A percentile compares a stretch with the other conserved stretches of the same genome.
Conservation (phyloP, 116 monocot genomes). For the Posidonia oceanica region DNA sequence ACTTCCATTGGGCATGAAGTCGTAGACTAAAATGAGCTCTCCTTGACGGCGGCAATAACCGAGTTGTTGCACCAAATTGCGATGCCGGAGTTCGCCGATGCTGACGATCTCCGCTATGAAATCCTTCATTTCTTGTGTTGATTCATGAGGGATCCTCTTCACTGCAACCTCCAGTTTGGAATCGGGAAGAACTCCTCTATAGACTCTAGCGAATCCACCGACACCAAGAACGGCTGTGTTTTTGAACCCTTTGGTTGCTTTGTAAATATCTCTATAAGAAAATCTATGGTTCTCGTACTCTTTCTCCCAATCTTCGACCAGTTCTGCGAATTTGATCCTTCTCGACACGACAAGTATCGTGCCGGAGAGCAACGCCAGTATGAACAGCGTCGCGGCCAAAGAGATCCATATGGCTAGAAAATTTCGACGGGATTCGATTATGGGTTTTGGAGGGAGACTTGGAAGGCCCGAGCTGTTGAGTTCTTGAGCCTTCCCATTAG, state of each 20-base stretch:
- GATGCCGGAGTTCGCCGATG: slow-evolving; percentile 35
- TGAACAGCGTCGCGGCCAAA: background rate
- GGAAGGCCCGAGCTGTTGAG: slow-evolving; percentile 34
- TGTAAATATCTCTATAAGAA: slow-evolving; percentile 26
- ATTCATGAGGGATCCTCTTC: slow-evolving; percentile 15
- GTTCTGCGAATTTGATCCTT: slow-evolving; percentile 23
- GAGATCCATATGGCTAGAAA: slow-evolving; percentile 5
- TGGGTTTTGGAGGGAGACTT: slow-evolving; percentile 8
- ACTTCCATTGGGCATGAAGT: slow-evolving; percentile 32
- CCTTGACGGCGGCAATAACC: slow-evolving; percentile 33
- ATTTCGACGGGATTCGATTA: background rate
- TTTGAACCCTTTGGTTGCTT: slow-evolving; percentile 34
- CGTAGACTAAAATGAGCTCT: slow-evolving; percentile 27
- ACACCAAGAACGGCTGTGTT: slow-evolving; percentile 20
- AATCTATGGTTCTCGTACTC: slow-evolving; percentile 22
- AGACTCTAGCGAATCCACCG: slow-evolving; percentile 43
- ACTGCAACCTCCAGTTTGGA: slow-evolving; percentile 20
- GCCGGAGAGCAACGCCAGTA: background rate
- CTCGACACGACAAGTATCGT: slow-evolving; percentile 7
- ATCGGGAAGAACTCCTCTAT: slow-evolving; percentile 27
- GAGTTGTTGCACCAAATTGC: slow-evolving; percentile 38
- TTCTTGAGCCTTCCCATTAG: slow-evolving; percentile 23
- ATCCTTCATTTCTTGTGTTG: slow-evolving; percentile 19
- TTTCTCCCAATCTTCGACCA: slow-evolving; percentile 15
- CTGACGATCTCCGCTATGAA: slow-evolving; percentile 24